Evolutionary conservation across 352 stramenopile species (phyloP).

Genomic region (Globisporangium apiculatum): DNA sequence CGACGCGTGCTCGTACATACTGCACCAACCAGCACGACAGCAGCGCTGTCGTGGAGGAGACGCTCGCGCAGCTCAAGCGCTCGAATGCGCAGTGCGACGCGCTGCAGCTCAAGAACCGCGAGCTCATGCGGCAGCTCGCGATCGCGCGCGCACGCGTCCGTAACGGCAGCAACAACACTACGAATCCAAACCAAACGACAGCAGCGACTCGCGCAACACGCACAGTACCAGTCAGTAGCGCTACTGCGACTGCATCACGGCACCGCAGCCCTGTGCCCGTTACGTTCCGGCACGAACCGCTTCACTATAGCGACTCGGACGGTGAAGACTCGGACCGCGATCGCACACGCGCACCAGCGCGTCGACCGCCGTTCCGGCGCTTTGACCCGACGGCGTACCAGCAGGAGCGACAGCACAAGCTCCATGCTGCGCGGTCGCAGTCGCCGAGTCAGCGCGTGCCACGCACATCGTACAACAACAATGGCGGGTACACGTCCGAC

Average conservation of each 20-base stretch:
- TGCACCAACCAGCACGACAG: slow-evolving; percentile 33
- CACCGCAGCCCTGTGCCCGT: neutral
- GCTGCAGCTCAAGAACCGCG: slow-evolving; percentile 65
- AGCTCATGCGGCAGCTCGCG: slow-evolving; percentile 64
- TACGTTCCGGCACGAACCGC: neutral
- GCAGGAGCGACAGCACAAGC: slow-evolving; percentile 55
- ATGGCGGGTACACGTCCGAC: slow-evolving; percentile 52
- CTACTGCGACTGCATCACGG: slow-evolving; percentile 12
- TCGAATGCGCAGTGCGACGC: slow-evolving; percentile 59
- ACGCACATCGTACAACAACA: slow-evolving; percentile 7
- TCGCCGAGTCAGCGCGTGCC: slow-evolving; percentile 14
- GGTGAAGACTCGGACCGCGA: slow-evolving; percentile 16
- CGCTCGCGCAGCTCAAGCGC: slow-evolving; percentile 43
- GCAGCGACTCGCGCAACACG: no score
- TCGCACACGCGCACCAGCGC: neutral
- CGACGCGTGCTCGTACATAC: neutral
- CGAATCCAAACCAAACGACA: neutral
- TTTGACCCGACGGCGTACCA: slow-evolving; percentile 84
- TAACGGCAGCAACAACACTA: neutral
- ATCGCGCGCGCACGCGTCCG: slow-evolving; percentile 42
- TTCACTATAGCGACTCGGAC: slow-evolving; percentile 24
- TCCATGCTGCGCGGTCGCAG: slow-evolving; percentile 27
- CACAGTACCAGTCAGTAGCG: slow-evolving; percentile 1
- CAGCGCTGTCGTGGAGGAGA: slow-evolving; percentile 41
- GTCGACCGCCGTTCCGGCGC: slow-evolving; percentile 34